phyloP scores from a whole-genome alignment of 176 grass and related monocot genomes.

The Chrysopogon serrulatus region DNA sequence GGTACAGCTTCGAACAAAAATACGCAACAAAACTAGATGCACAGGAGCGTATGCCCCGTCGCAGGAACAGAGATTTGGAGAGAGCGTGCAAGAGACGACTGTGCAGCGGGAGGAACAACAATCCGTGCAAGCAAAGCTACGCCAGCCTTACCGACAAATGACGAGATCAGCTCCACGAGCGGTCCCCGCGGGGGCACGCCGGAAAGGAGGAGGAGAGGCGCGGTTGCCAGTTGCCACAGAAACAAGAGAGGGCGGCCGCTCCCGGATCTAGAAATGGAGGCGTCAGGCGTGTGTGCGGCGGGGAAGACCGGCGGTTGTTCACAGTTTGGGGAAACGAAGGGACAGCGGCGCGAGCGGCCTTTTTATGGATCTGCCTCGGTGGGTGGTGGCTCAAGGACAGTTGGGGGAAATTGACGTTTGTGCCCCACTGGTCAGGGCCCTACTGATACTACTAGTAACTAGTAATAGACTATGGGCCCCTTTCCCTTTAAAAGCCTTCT shows the following conservation, averaged over 20 bases:
- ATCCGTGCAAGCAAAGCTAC: not conserved
- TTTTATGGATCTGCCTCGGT: not conserved
- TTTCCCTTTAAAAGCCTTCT: no score
- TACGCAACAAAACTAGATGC: not conserved
- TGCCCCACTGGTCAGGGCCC: no score
- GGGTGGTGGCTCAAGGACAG: not conserved
- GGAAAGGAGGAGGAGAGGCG: not conserved
- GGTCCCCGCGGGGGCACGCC: no score
- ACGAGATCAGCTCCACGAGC: not conserved
- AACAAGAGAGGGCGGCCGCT: not conserved
- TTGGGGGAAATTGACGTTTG: not conserved
- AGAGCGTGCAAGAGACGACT: not conserved
- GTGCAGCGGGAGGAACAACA: not conserved
- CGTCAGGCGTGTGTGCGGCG: not conserved
- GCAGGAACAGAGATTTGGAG: not conserved
- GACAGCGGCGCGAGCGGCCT: not conserved
- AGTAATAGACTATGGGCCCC: no score
- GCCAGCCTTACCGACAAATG: not conserved
- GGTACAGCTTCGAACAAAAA: not conserved
- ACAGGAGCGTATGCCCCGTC: not conserved
- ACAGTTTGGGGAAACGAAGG: not conserved
- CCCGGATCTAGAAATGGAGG: not conserved
- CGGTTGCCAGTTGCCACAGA: not conserved
- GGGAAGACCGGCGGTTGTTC: not conserved
- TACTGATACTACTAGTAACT: no score